Conservation (phyloP, 1,139 yeast species). For the Taphrina sp. region DNA sequence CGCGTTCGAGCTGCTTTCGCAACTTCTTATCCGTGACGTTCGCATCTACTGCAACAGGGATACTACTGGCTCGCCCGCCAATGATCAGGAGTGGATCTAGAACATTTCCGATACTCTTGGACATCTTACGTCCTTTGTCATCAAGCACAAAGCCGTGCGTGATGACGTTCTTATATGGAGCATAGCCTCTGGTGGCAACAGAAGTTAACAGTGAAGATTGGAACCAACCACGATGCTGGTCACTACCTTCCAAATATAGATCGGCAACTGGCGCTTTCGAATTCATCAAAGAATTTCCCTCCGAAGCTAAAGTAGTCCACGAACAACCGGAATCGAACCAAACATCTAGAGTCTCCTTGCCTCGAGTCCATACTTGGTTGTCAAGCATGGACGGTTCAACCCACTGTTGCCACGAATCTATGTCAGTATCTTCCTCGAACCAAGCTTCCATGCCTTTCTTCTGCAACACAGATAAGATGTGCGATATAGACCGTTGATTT, state of each 20-base stretch:
- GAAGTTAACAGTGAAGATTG: constrained; percentile 87
- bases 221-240: constrained; percentile 99
- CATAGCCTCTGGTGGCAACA: constrained; percentile 50
- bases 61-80: constrained; percentile 49
- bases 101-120: constrained; percentile 85
- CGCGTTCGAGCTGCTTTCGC: constrained; percentile 50
- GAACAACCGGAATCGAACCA: constrained; percentile 98
- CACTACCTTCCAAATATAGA: constrained; percentile 87
- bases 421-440: constrained; percentile 55
- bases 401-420: constrained; percentile 63
- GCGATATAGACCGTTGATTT: constrained; percentile 54
- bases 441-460: constrained; percentile 69
- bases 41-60: background rate
- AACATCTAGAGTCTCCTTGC: constrained; percentile 93
- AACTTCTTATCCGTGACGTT: constrained; percentile 49
- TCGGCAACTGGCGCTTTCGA: constrained; percentile 58
- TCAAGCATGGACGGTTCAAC: constrained; percentile 54
- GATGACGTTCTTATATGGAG: constrained; percentile 73
- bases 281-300: constrained; percentile 37
- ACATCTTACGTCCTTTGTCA: constrained; percentile 84
- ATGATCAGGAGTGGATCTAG: constrained; percentile 66
- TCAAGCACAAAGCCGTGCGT: constrained; percentile 95
- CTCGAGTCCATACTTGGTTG: constrained; percentile 55
- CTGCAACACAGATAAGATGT: constrained; percentile 55
- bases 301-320: constrained; percentile 64